Evolutionary conservation across 2,329 filamentous ascomycete species (phyloP), one percentile per base, ranked within the genome.

Genomic region (Colletotrichum sp.): DNA sequence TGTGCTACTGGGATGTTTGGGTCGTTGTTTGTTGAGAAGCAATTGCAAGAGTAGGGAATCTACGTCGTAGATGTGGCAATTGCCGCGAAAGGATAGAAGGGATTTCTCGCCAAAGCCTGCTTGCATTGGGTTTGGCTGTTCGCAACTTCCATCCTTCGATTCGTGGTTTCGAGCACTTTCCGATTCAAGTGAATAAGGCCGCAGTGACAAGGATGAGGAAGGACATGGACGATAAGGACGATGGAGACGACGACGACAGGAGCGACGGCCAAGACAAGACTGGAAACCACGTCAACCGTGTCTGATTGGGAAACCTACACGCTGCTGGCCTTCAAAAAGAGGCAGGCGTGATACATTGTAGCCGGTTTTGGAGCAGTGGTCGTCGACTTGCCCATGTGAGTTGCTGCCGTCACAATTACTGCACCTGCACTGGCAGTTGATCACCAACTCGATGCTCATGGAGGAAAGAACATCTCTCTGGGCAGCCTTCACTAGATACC

Each of bases 71-170:
- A 21, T 52, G 3, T 7, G 43, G 12, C 4, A 0, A 52, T 13
- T 21, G 43, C 10, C 12, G n/a, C 4, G 10, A 0, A 24, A 12
- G n/a, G 0, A 0, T 21, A 0, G 12, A 13, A 21, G n/a, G 8
- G 43, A 24, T 21, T 13, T 6, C 2, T 5, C 43, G 10, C 43
- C n/a, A 21, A 6, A 48, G 0, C n/a, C 0, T n/a, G 3, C n/a
- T 12, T 21, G 10, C 43, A 7, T 21, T n/a, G 10, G 43, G 43
- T 3, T 52, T 52, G 10, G 5, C 4, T 12, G 3, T n/a, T 48
- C 5, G 18, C 39, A n/a, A 48, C 39, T 48, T 48, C 18, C 39
- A 48, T 48, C 9, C 6, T 7, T n/a, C 39, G 18, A 4, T 52
- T 52, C n/a, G n/a, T 52, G n/a, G 6, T 21, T 21, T 52, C 10